Conservation (phyloP, 176 grass and related monocot species). For the Saccharum spontaneum region DNA sequence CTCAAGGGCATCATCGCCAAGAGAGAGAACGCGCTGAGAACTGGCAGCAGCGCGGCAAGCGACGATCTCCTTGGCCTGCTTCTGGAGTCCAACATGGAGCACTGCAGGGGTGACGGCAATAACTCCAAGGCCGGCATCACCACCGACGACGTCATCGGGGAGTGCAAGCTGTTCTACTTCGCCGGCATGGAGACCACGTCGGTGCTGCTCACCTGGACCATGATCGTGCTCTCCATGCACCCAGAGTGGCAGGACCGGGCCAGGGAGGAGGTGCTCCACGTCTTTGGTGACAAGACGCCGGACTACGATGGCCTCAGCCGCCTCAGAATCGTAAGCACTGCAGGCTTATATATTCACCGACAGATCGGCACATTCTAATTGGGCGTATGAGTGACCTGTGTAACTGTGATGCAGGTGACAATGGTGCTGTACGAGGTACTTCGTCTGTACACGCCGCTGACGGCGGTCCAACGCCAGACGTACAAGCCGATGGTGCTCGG, state of each 20-base stretch:
- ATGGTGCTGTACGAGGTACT: conserved; percentile 88
- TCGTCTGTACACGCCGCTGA: conserved; percentile 58
- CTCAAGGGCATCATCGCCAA: conserved; percentile 62
- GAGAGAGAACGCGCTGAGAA: conserved; percentile 47
- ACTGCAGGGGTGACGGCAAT: conserved; percentile 18
- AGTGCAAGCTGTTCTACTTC: conserved; percentile 95
- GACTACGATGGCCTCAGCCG: conserved; percentile 61
- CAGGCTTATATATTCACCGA: too few species aligned
- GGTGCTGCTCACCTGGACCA: conserved; percentile 76
- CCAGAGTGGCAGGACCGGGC: conserved; percentile 77
- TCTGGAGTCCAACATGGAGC: conserved; percentile 65
- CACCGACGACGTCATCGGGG: conserved; percentile 70
- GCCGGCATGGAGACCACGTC: conserved; percentile 86
- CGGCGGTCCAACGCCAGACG: conserved; percentile 16
- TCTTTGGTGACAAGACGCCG: conserved; percentile 46
- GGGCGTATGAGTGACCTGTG: neutral
- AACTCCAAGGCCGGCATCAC: conserved; percentile 41
- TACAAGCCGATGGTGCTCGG: conserved; percentile 55
- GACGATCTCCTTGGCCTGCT: conserved; percentile 62
- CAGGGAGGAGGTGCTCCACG: conserved; percentile 58
- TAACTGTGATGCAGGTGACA: conserved; percentile 42
- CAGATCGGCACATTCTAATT: neutral
- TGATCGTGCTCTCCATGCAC: conserved; percentile 76
- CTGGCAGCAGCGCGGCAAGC: neutral
- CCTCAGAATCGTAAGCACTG: conserved; percentile 53